These are phyloP conservation scores for Penicillium sp. DNA, from an alignment of 2,329 filamentous ascomycete genomes.

Conservation along the genomic window DNA sequence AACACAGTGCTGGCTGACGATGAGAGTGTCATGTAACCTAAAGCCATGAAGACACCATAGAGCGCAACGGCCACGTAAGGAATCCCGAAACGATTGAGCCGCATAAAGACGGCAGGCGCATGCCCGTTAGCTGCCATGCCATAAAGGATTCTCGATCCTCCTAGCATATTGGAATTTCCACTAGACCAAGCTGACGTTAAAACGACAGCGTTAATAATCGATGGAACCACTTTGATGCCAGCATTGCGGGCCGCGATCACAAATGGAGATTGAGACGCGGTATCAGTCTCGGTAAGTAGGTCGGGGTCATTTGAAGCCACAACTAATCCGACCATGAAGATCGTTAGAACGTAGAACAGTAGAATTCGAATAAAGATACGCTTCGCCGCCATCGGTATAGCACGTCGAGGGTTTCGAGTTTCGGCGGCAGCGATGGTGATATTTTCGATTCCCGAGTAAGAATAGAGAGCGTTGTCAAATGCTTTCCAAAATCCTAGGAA, in stretches of 20 bases:
- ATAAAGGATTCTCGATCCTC: conserved; percentile 38
- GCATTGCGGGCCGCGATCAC: conserved; percentile 48
- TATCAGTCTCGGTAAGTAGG: conserved; percentile 47
- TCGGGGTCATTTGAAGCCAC: conserved; percentile 47
- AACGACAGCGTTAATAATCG: conserved; percentile 23
- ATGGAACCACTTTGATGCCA: conserved; percentile 34
- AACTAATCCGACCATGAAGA: conserved; percentile 47
- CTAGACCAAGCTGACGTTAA: conserved; percentile 38
- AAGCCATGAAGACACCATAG: conserved; percentile 55
- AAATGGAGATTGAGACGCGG: conserved; percentile 43
- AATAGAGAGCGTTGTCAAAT: conserved; percentile 24
- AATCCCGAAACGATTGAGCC: conserved; percentile 48
- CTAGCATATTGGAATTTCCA: conserved; percentile 42
- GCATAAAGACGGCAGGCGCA: conserved; percentile 35
- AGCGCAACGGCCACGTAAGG: conserved; percentile 56
- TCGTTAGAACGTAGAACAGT: conserved; percentile 55
- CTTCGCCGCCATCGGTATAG: conserved; percentile 53
- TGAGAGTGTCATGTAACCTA: conserved; percentile 64
- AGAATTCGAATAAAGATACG: conserved; percentile 55
- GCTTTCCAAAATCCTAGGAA: conserved; percentile 44
- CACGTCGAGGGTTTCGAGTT: conserved; percentile 49
- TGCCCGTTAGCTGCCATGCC: conserved; percentile 39
- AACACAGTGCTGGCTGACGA: conserved; percentile 58
- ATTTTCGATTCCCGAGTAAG: conserved; percentile 47
- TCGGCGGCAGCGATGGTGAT: conserved; percentile 52